Base-by-base conservation (phyloP, 768 basidiomycete species). In the Rhodosporidiobolus odoratus region DNA sequence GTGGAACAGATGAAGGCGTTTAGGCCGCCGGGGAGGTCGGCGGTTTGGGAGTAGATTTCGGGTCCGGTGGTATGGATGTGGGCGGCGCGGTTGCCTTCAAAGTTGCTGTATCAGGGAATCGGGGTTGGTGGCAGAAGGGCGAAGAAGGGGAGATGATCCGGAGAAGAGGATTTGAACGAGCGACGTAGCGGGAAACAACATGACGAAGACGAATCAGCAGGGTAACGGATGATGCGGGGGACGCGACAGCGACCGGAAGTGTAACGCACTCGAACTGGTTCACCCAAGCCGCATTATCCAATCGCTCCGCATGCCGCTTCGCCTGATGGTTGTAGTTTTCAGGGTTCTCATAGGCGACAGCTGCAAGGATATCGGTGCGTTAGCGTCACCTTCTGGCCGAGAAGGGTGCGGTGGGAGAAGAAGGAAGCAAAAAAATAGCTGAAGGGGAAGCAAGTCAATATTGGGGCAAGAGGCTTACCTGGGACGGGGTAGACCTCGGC, bases 301-400 rank as follows among this genome's bases (percentile, higher is more conserved):
- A 79, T 23, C 82, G 81, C 48, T 85, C 84, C 43, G 96, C 95
- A 71, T 87, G 90, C 73, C 92, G 90, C 56, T 88, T 87, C 35
- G 96, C 96, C 81, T 94, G 92, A 82, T 98, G 96, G 80, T 99
- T 99, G 83, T 97, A 99, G 82, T 99, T 98, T 69, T 84, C 79
- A 9, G 94, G 92, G 80, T 99, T 88, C 77, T 97, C 93, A 79
- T 90, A 98, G 17, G 96, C 87, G 40, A 99, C 96, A 3, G 95
- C 82, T 80, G 72, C 17, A n/a, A 40, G 27, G 45, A n/a, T n/a
- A n/a, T n/a, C n/a, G n/a, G n/a, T n/a, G n/a, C n/a, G n/a, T n/a
- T n/a, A n/a, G n/a, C n/a, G n/a, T n/a, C n/a, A n/a, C n/a, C n/a
- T n/a, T n/a, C n/a, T 17, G 21, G 7, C 41, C 23, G 50, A 35